Conservation (phyloP, 371 early-diverging fungal species). For the Circinella umbellata region DNA sequence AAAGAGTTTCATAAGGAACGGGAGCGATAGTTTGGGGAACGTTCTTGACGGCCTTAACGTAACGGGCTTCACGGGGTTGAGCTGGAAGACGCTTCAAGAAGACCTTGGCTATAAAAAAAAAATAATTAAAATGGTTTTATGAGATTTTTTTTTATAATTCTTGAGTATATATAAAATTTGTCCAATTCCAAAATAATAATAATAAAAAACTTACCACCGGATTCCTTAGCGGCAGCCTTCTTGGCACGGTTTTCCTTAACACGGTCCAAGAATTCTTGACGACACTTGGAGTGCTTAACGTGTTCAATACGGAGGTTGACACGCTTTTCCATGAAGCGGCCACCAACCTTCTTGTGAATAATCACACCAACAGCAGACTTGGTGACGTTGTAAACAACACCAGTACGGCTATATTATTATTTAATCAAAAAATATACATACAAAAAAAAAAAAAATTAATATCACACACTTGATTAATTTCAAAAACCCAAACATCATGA, state of each 20-base stretch:
- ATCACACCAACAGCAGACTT: conserved; percentile 98
- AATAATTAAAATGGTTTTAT: not conserved
- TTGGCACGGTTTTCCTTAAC: conserved; percentile 92
- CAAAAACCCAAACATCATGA: too few relatives aligned
- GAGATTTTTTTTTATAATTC: too few relatives aligned
- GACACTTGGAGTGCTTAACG: conserved; percentile 99
- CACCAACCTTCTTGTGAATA: conserved; percentile 97
- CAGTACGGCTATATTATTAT: conserved; percentile 79
- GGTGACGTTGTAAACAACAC: conserved; percentile 98
- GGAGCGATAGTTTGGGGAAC: conserved; percentile 91
- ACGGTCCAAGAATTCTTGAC: conserved; percentile 97
- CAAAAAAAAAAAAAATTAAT: too few relatives aligned
- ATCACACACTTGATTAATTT: too few relatives aligned
- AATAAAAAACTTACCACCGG: conserved; percentile 43
- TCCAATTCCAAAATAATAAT: not conserved
- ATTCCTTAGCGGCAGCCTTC: conserved; percentile 82
- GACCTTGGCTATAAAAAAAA: conserved; percentile 55
- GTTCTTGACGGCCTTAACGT: conserved; percentile 90
- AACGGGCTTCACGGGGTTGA: conserved; percentile 90
- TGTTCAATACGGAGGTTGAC: conserved; percentile 99
- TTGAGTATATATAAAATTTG: not conserved
- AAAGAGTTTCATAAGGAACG: conserved; percentile 93
- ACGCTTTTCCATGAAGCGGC: conserved; percentile 98
- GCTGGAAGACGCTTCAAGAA: conserved; percentile 94
- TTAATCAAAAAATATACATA: too few relatives aligned